Percentiles rank a stretch among this genome's conserved stretches.
These are phyloP conservation scores for Globisporangium apiculatum DNA, from an alignment of 352 stramenopile genomes.

Conservation along the genomic window DNA sequence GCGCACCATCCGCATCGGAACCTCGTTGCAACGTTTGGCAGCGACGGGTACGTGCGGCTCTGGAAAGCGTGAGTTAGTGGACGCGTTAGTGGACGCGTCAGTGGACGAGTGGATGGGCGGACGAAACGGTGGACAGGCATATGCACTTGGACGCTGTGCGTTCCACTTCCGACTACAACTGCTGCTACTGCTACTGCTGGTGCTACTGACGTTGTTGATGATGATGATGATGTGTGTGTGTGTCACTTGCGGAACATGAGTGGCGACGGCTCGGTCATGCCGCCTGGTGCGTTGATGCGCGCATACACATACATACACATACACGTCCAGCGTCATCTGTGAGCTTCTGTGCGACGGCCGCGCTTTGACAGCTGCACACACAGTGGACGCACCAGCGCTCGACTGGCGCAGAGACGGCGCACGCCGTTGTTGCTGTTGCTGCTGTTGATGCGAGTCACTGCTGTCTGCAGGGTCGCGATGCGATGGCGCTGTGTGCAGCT, in stretches of 20 bases:
- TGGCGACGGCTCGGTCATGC: slow-evolving; percentile 9
- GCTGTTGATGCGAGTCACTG: too few species aligned
- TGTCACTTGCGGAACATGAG: slow-evolving; percentile 13
- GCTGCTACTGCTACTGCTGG: too few species aligned
- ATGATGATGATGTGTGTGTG: too few species aligned
- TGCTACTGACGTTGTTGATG: too few species aligned
- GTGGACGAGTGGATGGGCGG: too few species aligned
- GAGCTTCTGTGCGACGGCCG: too few species aligned
- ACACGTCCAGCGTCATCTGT: too few species aligned
- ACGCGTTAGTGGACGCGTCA: neutral
- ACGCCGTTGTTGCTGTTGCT: neutral
- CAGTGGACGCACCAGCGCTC: neutral
- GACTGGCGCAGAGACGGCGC: neutral
- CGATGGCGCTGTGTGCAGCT: too few species aligned
- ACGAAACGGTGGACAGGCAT: neutral
- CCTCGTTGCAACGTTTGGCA: slow-evolving; percentile 84
- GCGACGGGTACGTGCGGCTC: slow-evolving; percentile 74
- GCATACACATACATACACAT: too few species aligned
- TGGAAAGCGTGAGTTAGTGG: slow-evolving; percentile 56
- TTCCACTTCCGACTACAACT: too few species aligned
- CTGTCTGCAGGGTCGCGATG: too few species aligned
- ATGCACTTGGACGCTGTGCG: neutral
- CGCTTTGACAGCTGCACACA: neutral
- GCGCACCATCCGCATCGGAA: slow-evolving; percentile 87
- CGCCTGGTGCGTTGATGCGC: too few species aligned